A percentile compares a stretch with the other conserved stretches of the same genome.
Conservation (phyloP, 176 grass and related monocot species). For the sorghum (Sorghum bicolor) region DNA sequence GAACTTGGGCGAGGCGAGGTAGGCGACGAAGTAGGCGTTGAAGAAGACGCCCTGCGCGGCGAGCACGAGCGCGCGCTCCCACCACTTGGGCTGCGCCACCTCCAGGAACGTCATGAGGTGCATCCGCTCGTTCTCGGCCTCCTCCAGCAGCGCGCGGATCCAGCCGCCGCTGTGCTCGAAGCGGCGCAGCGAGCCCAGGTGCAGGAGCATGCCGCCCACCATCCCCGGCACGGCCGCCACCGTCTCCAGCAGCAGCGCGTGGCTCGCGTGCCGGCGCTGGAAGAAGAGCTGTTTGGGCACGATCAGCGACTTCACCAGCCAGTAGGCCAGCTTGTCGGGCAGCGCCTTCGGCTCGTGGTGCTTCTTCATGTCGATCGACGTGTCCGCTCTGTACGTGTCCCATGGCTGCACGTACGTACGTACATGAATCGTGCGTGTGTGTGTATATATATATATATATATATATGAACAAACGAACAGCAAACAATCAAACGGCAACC, state of each 20-base stretch:
- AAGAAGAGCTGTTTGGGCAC: conserved; percentile 74
- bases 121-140: conserved; percentile 99
- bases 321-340: conserved; percentile 70
- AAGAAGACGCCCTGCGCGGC: conserved; percentile 89
- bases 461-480: too few species aligned
- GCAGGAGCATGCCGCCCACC: conserved; percentile 89
- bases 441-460: too few species aligned
- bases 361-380: conserved; percentile 76
- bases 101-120: conserved; percentile 98
- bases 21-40: conserved; percentile 84
- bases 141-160: conserved; percentile 78
- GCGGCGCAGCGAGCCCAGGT: conserved; percentile 86
- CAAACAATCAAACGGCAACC: not conserved
- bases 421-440: too few species aligned
- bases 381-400: conserved; percentile 78
- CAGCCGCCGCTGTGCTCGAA: conserved; percentile 94
- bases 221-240: conserved; percentile 89
- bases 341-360: conserved; percentile 65
- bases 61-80: conserved; percentile 87
- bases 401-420: conserved; percentile 49
- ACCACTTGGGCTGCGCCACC: conserved; percentile 68
- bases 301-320: conserved; percentile 50
- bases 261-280: conserved; percentile 79
- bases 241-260: conserved; percentile 86
- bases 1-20: conserved; percentile 90